Base-by-base conservation (phyloP, 129 eudicot genomes). In the Sambucus nigra region DNA sequence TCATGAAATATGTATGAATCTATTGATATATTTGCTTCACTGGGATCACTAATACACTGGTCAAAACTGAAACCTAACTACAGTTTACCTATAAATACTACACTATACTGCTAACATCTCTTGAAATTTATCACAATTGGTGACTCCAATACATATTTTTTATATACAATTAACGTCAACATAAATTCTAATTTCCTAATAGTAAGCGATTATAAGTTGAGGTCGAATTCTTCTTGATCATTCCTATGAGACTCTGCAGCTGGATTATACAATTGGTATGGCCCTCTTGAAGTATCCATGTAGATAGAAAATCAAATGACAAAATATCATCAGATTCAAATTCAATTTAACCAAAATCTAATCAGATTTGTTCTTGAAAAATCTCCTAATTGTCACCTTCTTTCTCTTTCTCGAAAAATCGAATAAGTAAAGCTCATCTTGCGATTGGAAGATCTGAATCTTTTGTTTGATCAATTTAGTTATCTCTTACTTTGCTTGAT, bases 381-480 rank as follows among this genome's bases (percentile, higher is more conserved):
- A 33, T 13, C 21, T 35, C 25, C 26, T n/a, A n/a, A n/a, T n/a
- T n/a, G n/a, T 17, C 47, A 60, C 73, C 63, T 69, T n/a, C n/a
- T n/a, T 31, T 69, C n/a, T 60, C 62, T 64, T 62, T 69, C 64
- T 55, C 75, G 26, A 69, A 55, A 47, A 69, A 69, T 14, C 75
- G 61, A 46, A 61, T 59, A 20, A 69, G 75, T 21, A 69, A 69
- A 1, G 63, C 53, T 69, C 75, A 54, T 47, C 75, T 61, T 18
- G 64, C 75, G 18, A 69, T 54, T 2, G 75, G 75, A 13, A 69
- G 9, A 55, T 61, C 75, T 46, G 55, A 53, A 32, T 18, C 24
- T 12, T 2, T 4, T 1, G 12, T 6, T 59, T 5, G 55, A 27
- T 15, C 13, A 35, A 15, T 12, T 35, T 7, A 7, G 42, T 35